Conservation (phyloP, 805 yeast genomes). For the Yarrowia yakushimensis region DNA sequence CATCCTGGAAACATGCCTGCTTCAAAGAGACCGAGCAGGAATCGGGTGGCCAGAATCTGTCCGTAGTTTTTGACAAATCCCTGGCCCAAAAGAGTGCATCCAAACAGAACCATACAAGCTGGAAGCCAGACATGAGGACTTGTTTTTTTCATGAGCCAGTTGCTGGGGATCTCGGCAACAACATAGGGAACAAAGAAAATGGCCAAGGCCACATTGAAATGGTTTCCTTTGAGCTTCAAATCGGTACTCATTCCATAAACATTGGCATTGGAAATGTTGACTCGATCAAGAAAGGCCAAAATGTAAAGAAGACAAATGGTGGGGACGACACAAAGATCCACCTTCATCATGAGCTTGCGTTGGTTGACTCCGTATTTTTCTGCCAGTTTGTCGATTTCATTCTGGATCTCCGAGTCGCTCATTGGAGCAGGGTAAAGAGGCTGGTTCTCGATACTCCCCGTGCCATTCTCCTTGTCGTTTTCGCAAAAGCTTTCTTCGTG, state of each 20-base stretch:
- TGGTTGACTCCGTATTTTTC: constrained; percentile 51
- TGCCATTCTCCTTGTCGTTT: neutral
- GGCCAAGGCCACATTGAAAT: constrained; percentile 62
- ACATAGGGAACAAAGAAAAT: constrained; percentile 71
- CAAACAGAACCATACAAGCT: constrained; percentile 57
- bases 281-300: constrained; percentile 75
- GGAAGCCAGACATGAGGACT: constrained; percentile 65
- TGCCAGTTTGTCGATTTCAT: constrained; percentile 40
- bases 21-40: constrained; percentile 64
- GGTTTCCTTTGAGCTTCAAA: constrained; percentile 52
- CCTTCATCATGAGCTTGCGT: constrained; percentile 54
- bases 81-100: constrained; percentile 60
- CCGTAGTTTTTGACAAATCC: constrained; percentile 61
- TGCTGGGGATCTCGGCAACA: constrained; percentile 60
- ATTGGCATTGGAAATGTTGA: constrained; percentile 77
- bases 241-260: constrained; percentile 63
- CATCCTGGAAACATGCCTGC: constrained; percentile 73
- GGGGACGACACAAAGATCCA: constrained; percentile 68
- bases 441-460: neutral
- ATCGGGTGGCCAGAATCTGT: constrained; percentile 58
- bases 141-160: constrained; percentile 54
- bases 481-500: neutral
- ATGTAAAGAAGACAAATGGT: constrained; percentile 73
- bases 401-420: neutral
- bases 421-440: constrained; percentile 2